Evolutionary conservation across 345 rosid genomes (phyloP).

Genomic region (Camelina hispida): DNA sequence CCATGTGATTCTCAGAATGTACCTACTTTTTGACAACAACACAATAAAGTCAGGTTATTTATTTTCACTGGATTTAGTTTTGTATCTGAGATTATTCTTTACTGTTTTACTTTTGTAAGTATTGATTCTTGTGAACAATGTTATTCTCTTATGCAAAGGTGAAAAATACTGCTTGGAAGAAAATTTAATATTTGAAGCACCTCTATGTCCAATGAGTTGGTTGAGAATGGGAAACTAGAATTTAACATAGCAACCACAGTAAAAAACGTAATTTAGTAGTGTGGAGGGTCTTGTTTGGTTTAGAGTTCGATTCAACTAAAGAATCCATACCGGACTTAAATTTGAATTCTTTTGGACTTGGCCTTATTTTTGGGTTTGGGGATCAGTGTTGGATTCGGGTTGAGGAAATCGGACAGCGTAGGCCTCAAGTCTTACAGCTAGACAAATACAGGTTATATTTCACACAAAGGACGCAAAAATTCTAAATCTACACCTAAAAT

Average conservation of each 20-base stretch:
- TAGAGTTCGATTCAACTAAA: background rate
- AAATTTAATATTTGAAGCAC: background rate
- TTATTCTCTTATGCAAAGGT: background rate
- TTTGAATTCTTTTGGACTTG: background rate
- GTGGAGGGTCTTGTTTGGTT: background rate
- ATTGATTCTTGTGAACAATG: background rate
- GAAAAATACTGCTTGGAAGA: background rate
- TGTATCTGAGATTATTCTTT: background rate
- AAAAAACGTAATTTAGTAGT: background rate
- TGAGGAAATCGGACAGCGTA: background rate
- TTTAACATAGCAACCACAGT: background rate
- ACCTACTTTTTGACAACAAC: conserved; percentile 29
- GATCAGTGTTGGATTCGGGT: background rate
- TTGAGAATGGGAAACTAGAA: background rate
- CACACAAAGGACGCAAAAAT: background rate
- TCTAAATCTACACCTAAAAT: no score
- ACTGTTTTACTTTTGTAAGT: background rate
- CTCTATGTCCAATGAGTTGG: background rate
- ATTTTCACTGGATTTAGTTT: background rate
- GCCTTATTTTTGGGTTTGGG: background rate
- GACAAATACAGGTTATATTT: no score
- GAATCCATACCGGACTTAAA: no score
- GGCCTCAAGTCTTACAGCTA: background rate
- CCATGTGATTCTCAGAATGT: conserved; percentile 16
- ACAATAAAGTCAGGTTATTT: conserved; percentile 27